Evolutionary conservation across 176 grass and related monocot genomes (phyloP), one percentile per base, ranked within the genome.

Genomic region (Saccharum officinarum): DNA sequence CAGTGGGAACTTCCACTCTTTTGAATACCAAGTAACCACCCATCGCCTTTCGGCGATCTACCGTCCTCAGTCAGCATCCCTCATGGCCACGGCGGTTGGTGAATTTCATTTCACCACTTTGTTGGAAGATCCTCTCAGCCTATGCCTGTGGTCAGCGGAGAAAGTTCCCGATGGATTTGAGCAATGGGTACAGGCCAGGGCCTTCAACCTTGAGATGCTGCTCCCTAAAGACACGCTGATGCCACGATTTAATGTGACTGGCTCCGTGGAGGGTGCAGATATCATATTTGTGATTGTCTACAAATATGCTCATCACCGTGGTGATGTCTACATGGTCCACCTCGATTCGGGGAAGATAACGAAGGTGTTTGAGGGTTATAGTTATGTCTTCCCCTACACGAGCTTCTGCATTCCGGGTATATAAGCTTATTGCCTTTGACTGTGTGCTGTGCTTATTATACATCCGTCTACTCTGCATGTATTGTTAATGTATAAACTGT

Each of bases 391-490:
- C 26, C 45, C 79, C 65, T 69, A 69, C 45, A 23, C 65, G 2
- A 67, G 5, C 45, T 69, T 52, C 64, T 69, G 45, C 20, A 25
- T 81, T 69, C 78, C 64, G 36, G 64, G 78, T 68, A 69, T 22
- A 36, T 10, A 22, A 12, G 14, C 14, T 49, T 49, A 15, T 49
- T 49, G 14, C 46, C 14, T 49, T 49, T 49, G 36, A 37, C 0
- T n/a, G n/a, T n/a, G n/a, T n/a, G 4, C 4, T 37, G 36, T 37
- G 36, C 36, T 37, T 37, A 37, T 37, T 37, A 4, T 37, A 37
- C 5, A 37, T 37, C 5, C n/a, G n/a, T 37, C 36, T 37, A 37
- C 0, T 37, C 3, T 5, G 5, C 36, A 37, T 37, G 36, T 37
- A 37, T 37, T 37, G 44, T 52, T 52, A 52, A 1, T 52, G 16